Conservation (phyloP, 306 rosid genomes). For the Pueraria montana region DNA sequence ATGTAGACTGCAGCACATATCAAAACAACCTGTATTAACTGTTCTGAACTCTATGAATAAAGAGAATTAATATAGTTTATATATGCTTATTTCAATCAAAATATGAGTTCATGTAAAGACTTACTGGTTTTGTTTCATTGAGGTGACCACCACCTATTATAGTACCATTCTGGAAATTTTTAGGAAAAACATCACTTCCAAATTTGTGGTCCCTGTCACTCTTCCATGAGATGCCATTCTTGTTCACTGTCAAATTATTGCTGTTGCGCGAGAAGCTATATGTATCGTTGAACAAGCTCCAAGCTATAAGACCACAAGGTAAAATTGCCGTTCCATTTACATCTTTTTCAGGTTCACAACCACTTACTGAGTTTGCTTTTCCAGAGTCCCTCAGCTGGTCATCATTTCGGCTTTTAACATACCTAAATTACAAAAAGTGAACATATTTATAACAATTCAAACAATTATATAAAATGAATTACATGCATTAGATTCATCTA, state of each 20-base stretch:
- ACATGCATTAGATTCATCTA: slow-evolving; percentile 4
- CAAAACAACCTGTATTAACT: slow-evolving; percentile 19
- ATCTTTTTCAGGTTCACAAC: slow-evolving; percentile 76
- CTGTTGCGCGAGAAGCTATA: slow-evolving; percentile 66
- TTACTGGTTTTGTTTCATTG: slow-evolving; percentile 53
- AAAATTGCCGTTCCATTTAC: slow-evolving; percentile 59
- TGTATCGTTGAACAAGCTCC: slow-evolving; percentile 98
- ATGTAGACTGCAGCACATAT: neutral
- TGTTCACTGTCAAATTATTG: slow-evolving; percentile 63
- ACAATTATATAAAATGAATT: neutral
- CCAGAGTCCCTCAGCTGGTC: slow-evolving; percentile 66
- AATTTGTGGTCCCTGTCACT: slow-evolving; percentile 95
- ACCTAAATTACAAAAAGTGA: slow-evolving; percentile 58
- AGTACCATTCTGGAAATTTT: slow-evolving; percentile 81
- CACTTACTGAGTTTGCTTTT: slow-evolving; percentile 39
- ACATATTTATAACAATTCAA: slow-evolving; percentile 15
- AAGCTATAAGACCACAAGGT: slow-evolving; percentile 98
- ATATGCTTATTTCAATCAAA: slow-evolving; percentile 37
- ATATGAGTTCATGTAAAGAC: slow-evolving; percentile 38
- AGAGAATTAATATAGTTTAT: neutral
- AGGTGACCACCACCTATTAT: slow-evolving; percentile 73
- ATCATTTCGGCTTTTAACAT: slow-evolving; percentile 96
- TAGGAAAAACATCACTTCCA: slow-evolving; percentile 86
- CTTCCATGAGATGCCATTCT: slow-evolving; percentile 85
- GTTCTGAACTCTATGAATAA: neutral